Percentiles rank a stretch among this genome's conserved stretches.
These are phyloP conservation scores for Neopestalotiopsis sp. DNA, from an alignment of 2,329 filamentous ascomycete genomes.

Conservation along the genomic window DNA sequence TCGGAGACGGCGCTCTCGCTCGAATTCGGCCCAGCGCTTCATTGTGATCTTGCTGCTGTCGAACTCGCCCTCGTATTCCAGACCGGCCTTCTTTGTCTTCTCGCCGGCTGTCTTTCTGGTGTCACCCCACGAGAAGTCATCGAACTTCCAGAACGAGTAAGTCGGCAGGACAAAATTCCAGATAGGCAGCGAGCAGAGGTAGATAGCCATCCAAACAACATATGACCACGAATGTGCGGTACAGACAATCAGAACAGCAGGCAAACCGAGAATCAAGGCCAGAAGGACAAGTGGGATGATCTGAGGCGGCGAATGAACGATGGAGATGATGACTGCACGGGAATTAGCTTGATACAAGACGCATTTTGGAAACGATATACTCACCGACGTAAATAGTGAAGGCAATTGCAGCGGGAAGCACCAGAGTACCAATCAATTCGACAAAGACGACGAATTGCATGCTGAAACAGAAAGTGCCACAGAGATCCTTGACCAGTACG, in stretches of 20 bases:
- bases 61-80: constrained; percentile 93
- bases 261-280: constrained; percentile 89
- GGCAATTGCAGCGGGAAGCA: constrained; percentile 92
- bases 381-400: constrained; percentile 96
- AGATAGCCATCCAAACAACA: constrained; percentile 96
- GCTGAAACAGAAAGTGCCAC: constrained; percentile 98
- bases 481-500: constrained; percentile 91
- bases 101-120: constrained; percentile 94
- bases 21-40: constrained; percentile 98
- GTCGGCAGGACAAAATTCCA: constrained; percentile 97
- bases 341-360: constrained; percentile 26
- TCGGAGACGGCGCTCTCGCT: constrained; percentile 64
- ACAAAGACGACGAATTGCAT: constrained; percentile 99
- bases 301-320: constrained; percentile 76
- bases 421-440: constrained; percentile 91
- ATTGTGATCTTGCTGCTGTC: constrained; percentile 99
- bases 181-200: constrained; percentile 87
- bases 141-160: constrained; percentile 99
- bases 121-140: constrained; percentile 99
- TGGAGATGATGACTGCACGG: constrained; percentile 79
- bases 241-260: constrained; percentile 86
- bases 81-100: constrained; percentile 82
- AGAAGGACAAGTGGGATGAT: constrained; percentile 90
- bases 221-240: constrained; percentile 94
- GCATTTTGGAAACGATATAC: constrained; percentile 38